Percentiles rank a stretch among this genome's conserved stretches.
phyloP scores from a whole-genome alignment of 768 basidiomycete genomes.

The Mycena albidolilacea region DNA sequence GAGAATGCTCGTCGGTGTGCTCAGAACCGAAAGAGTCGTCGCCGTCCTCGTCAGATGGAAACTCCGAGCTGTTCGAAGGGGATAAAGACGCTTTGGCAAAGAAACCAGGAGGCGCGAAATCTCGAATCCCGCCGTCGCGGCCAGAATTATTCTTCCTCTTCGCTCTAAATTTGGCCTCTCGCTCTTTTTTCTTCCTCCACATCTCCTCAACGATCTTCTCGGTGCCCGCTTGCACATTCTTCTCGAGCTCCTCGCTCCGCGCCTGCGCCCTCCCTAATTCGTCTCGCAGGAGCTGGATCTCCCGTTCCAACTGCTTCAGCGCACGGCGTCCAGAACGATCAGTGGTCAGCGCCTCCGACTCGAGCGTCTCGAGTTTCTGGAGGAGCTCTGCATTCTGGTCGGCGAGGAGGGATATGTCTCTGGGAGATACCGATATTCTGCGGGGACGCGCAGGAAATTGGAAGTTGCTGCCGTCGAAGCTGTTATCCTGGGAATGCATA shows the following conservation, averaged over 20 bases:
- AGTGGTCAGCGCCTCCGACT: constrained; percentile 75
- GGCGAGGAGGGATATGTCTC: constrained; percentile 78
- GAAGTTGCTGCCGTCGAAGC: constrained; percentile 44
- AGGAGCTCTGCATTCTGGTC: constrained; percentile 90
- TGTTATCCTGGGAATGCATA: constrained; percentile 37
- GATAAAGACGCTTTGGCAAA: constrained; percentile 35
- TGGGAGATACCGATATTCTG: constrained; percentile 75
- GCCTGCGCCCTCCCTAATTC: constrained; percentile 85
- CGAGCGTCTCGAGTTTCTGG: constrained; percentile 80
- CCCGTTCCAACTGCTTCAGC: constrained; percentile 82
- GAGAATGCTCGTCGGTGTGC: constrained; percentile 57
- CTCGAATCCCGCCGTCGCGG: constrained; percentile 56
- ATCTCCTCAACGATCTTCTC: constrained; percentile 59
- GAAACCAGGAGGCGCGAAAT: constrained; percentile 76
- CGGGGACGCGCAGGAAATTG: constrained; percentile 50
- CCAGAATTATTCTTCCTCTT: constrained; percentile 59
- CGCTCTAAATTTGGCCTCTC: constrained; percentile 68
- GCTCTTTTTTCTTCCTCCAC: constrained; percentile 63
- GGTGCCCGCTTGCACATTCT: constrained; percentile 66
- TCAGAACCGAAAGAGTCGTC: constrained; percentile 28
- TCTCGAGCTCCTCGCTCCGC: constrained; percentile 79
- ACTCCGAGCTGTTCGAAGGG: constrained; percentile 27
- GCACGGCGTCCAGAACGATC: constrained; percentile 79
- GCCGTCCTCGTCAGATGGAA: constrained; percentile 27
- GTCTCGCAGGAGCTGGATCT: constrained; percentile 80